Conservation (phyloP, 306 rosid genomes). For the Urtica urens region DNA sequence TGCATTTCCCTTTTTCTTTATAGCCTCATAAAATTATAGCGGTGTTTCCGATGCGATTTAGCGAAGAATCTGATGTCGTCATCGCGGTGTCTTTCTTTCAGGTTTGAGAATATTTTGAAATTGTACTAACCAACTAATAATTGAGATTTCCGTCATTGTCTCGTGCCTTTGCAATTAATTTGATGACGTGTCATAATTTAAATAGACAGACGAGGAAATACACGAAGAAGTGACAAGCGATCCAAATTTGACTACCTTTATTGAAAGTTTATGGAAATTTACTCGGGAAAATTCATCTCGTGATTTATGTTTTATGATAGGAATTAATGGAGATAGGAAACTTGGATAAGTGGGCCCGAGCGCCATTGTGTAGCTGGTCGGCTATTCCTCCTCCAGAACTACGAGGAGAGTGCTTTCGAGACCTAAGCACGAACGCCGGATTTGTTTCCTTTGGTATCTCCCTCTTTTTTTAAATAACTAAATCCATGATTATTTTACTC, state of each 20-base stretch:
- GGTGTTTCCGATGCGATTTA: conserved; percentile 71
- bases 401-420: conserved; percentile 74
- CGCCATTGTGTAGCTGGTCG: conserved; percentile 79
- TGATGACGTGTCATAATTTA: too few relatives aligned
- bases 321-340: conserved; percentile 82
- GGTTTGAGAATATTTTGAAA: too few relatives aligned
- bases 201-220: too few relatives aligned
- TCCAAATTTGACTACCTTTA: too few relatives aligned
- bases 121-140: too few relatives aligned
- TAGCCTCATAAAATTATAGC: conserved; percentile 73
- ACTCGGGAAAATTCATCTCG: too few relatives aligned
- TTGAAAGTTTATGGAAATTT: too few relatives aligned
- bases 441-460: conserved; percentile 71
- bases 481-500: background rate
- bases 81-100: conserved; percentile 85
- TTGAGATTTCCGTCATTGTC: too few relatives aligned
- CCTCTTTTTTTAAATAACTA: background rate
- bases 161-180: too few relatives aligned
- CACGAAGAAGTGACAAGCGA: too few relatives aligned
- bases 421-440: conserved; percentile 85
- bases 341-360: conserved; percentile 67
- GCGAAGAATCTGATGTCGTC: conserved; percentile 56
- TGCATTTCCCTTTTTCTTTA: background rate
- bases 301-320: conserved; percentile 21
- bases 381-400: conserved; percentile 92